Evolutionary conservation across 2,329 filamentous ascomycete species (phyloP).

Genomic region (Neofusicoccum sp.): DNA sequence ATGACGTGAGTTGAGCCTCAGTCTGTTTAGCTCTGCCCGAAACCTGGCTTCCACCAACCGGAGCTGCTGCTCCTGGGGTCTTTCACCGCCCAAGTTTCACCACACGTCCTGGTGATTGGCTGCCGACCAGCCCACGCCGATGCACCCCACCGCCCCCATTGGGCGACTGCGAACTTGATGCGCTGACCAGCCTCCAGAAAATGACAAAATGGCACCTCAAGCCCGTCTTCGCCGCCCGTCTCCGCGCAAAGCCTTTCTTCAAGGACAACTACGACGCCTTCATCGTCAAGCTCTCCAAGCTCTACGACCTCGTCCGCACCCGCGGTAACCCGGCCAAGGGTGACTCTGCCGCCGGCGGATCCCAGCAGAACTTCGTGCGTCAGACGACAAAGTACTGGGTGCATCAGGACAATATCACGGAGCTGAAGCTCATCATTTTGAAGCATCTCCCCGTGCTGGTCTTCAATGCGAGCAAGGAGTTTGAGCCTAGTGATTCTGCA

Average conservation of each 20-base stretch:
- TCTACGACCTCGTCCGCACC: constrained; percentile 93
- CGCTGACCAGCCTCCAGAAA: constrained; percentile 63
- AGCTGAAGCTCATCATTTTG: constrained; percentile 94
- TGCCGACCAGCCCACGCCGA: neutral
- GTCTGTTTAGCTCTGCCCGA: neutral
- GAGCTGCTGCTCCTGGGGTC: neutral
- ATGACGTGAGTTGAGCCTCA: constrained; percentile 68
- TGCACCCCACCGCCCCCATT: neutral
- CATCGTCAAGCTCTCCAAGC: constrained; percentile 88
- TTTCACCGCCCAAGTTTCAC: neutral
- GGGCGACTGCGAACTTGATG: neutral
- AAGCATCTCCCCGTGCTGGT: constrained; percentile 97
- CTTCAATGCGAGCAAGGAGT: constrained; percentile 97
- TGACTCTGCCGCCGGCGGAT: constrained; percentile 86
- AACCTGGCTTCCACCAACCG: constrained; percentile 19
- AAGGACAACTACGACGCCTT: constrained; percentile 98
- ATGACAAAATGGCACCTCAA: constrained; percentile 89
- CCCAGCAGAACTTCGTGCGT: constrained; percentile 92
- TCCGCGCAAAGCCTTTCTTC: constrained; percentile 97
- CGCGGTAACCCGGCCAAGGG: constrained; percentile 90
- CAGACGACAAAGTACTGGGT: constrained; percentile 99
- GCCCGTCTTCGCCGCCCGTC: constrained; percentile 90
- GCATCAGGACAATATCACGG: constrained; percentile 96
- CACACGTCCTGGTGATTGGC: neutral
- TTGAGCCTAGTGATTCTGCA: constrained; percentile 84